A percentile compares a stretch with the other conserved stretches of the same genome.
phyloP scores from a whole-genome alignment of 495 filamentous ascomycete species.

The Xylaria sp. region DNA sequence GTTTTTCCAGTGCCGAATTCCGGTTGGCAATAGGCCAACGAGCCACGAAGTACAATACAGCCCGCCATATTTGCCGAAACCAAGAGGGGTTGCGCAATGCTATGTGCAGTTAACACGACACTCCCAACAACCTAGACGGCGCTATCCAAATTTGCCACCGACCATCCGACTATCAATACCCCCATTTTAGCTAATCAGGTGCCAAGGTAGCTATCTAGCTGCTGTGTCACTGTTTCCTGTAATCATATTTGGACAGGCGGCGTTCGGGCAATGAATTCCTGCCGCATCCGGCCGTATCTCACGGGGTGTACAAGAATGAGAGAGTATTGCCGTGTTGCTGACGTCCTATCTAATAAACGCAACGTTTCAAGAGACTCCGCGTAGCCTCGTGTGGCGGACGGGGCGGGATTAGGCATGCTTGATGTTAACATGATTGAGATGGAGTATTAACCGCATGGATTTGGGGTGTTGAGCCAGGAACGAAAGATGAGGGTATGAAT shows the following conservation, averaged over 20 bases:
- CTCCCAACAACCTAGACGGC: neutral
- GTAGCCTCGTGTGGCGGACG: neutral
- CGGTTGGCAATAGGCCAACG: neutral
- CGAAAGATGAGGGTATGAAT: neutral
- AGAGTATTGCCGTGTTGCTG: slow-evolving; percentile 6
- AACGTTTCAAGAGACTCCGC: neutral
- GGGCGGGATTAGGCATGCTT: neutral
- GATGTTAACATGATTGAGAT: neutral
- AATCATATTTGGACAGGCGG: slow-evolving; percentile 5
- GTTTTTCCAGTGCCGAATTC: neutral
- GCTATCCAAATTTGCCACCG: neutral
- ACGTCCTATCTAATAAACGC: neutral
- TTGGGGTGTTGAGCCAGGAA: neutral
- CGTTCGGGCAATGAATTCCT: slow-evolving; percentile 3
- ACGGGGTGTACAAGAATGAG: slow-evolving; percentile 7
- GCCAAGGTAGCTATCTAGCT: slow-evolving; percentile 2
- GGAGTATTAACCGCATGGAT: neutral
- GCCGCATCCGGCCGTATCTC: slow-evolving; percentile 27
- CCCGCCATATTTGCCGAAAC: neutral
- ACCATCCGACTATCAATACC: neutral
- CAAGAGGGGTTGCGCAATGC: neutral
- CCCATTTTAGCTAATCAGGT: neutral
- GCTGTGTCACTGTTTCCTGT: slow-evolving; percentile 17
- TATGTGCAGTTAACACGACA: neutral
- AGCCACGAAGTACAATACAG: neutral